Conservation (phyloP, 371 early-diverging fungal species). For the Lichtheimia ramosa region DNA sequence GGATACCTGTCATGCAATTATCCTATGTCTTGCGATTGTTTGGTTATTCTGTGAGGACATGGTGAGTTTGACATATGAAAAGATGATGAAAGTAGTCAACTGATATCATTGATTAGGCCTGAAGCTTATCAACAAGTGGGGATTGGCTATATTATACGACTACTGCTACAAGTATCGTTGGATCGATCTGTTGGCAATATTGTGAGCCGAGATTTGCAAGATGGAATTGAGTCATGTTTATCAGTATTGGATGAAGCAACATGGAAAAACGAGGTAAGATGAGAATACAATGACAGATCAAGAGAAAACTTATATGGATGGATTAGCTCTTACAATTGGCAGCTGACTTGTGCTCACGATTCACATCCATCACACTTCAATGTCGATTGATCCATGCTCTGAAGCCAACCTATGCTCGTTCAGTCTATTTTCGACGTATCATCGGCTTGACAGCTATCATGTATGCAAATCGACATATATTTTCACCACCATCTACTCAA, state of each 20-base stretch:
- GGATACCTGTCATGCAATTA: slow-evolving; percentile 30
- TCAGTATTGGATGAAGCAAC: slow-evolving; percentile 3
- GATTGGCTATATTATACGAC: slow-evolving; percentile 19
- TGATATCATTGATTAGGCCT: slow-evolving; percentile 13
- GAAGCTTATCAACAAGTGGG: slow-evolving; percentile 24
- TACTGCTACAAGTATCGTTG: slow-evolving; percentile 30
- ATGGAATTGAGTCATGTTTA: slow-evolving; percentile 17
- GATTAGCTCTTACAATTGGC: neutral
- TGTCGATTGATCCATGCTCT: slow-evolving; percentile 22
- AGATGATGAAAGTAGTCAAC: neutral
- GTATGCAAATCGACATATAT: slow-evolving; percentile 8
- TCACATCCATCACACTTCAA: slow-evolving; percentile 10
- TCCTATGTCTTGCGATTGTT: slow-evolving; percentile 32
- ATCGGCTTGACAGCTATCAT: slow-evolving; percentile 24
- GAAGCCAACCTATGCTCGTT: slow-evolving; percentile 26
- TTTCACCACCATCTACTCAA: slow-evolving; percentile 10
- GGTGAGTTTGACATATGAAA: slow-evolving; percentile 5
- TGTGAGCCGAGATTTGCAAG: slow-evolving; percentile 28
- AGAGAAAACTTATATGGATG: neutral
- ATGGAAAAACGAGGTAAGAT: slow-evolving; percentile 23
- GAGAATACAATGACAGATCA: too few relatives aligned
- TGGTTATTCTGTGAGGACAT: slow-evolving; percentile 31
- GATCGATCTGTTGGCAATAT: slow-evolving; percentile 24
- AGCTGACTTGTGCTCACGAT: slow-evolving; percentile 14
- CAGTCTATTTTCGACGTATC: slow-evolving; percentile 21